These are phyloP conservation scores for Phytophthora constricta DNA, from an alignment of 352 stramenopile species.

Conservation along the genomic window DNA sequence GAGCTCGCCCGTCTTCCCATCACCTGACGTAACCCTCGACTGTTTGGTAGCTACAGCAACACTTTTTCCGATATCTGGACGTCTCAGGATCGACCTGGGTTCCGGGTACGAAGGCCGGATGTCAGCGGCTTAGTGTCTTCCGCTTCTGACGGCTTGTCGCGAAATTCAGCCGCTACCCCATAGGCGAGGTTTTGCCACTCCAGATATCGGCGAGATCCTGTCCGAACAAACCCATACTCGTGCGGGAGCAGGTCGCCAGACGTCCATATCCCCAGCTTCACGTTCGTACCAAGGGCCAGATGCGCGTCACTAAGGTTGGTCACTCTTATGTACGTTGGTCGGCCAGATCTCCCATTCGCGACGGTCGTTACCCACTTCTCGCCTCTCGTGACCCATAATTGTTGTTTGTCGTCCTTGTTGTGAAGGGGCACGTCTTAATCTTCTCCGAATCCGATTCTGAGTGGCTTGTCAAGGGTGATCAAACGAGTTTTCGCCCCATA, in stretches of 20 bases:
- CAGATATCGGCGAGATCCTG: neutral
- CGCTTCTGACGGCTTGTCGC: neutral
- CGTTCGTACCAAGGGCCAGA: neutral
- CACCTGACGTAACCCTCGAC: too few relatives aligned
- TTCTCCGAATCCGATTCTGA: neutral
- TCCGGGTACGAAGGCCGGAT: neutral
- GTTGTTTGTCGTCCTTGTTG: neutral
- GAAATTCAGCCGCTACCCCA: neutral
- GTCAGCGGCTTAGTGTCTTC: neutral
- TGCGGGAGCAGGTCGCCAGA: neutral
- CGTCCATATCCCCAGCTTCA: constrained; percentile 4
- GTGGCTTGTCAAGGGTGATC: neutral
- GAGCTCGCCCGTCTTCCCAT: too few relatives aligned
- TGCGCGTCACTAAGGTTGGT: neutral
- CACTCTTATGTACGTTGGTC: neutral
- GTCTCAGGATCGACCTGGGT: too few relatives aligned
- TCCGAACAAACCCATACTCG: constrained; percentile 5
- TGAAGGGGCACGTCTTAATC: neutral
- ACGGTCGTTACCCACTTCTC: neutral
- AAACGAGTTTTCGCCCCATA: neutral
- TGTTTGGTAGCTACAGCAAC: too few relatives aligned
- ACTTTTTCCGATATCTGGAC: too few relatives aligned
- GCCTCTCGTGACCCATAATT: neutral
- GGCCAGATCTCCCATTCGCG: neutral
- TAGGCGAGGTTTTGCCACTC: constrained; percentile 10